Evolutionary conservation across 805 yeast species (phyloP), one percentile per base, ranked within the genome.

Genomic region (Schizosaccharomyces octosporus): DNA sequence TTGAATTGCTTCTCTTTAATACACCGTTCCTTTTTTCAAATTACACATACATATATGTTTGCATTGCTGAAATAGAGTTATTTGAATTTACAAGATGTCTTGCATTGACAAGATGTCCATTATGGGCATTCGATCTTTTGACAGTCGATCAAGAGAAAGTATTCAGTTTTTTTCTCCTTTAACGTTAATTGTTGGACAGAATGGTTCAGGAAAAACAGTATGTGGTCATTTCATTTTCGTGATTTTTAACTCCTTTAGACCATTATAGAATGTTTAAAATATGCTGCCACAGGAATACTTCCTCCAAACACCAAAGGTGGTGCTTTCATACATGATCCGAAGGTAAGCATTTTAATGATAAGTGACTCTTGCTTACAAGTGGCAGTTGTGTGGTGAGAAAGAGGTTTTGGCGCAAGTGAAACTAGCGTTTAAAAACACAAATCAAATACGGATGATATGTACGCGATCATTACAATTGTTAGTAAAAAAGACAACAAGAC

Each of bases 271-370:
- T 88, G 97, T 69, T 75, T 93, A 63, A 80, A 88, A 69, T 93
- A 88, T 71, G 90, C 94, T 24, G 87, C 98, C 11, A 90, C 98
- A 0, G 97, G 97, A 9, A 93, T 85, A 68, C 74, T 89, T 63
- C 99, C 99, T 1, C 98, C 98, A 0, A 89, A 90, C 68, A 82
- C 89, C 55, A 88, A 86, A 69, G 95, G 95, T 61, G 97, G 97
- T 7, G 97, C 97, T 1, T 93, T 93, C 70, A 79, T 93, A 6
- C 93, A 88, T 67, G 98, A 93, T 73, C 97, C 98, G 0, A 64
- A 61, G 63, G 51, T 45, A 45, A 45, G 51, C 32, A 15, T n/a
- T 24, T 11, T 5, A 7, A 5, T 6, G 13, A 45, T 9, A 7
- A 27, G 11, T 2, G 13, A 45, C 11, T n/a, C 11, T 45, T 19